phyloP scores from a whole-genome alignment of 2,329 filamentous ascomycete species.

The Claviceps africana region DNA sequence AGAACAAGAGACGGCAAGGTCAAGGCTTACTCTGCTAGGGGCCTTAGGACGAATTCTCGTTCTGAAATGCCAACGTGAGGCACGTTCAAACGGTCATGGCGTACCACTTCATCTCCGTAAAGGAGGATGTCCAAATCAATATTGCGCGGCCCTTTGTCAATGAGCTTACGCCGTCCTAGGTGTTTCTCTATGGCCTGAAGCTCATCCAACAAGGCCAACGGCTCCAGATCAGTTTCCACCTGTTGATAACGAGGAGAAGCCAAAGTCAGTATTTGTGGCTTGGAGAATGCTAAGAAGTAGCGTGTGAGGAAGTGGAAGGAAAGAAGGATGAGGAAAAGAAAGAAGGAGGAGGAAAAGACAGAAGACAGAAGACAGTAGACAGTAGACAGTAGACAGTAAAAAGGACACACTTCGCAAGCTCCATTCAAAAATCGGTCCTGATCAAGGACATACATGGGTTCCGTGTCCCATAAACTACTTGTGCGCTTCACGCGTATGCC shows the following conservation, averaged over 20 bases:
- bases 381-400: background rate
- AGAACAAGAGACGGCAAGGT: background rate
- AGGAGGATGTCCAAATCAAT: conserved; percentile 90
- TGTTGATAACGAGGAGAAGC: conserved; percentile 20
- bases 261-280: background rate
- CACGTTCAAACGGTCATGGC: conserved; percentile 61
- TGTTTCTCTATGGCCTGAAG: conserved; percentile 72
- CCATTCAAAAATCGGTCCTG: conserved; percentile 86
- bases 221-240: conserved; percentile 68
- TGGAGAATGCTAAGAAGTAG: background rate
- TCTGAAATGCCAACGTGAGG: conserved; percentile 79
- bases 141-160: conserved; percentile 88
- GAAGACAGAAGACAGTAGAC: too few species aligned
- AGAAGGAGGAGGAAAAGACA: background rate
- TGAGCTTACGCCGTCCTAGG: conserved; percentile 66
- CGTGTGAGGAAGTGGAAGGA: background rate
- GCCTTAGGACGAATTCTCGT: conserved; percentile 83
- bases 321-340: background rate
- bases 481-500: conserved; percentile 65
- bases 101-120: conserved; percentile 54
- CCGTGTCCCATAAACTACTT: conserved; percentile 85
- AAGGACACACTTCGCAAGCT: conserved; percentile 58
- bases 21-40: conserved; percentile 56
- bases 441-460: conserved; percentile 90
- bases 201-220: conserved; percentile 61